Evolutionary conservation across 495 filamentous ascomycete species (phyloP), one percentile per base, ranked within the genome.

Genomic region (Talaromyces wortmannii): DNA sequence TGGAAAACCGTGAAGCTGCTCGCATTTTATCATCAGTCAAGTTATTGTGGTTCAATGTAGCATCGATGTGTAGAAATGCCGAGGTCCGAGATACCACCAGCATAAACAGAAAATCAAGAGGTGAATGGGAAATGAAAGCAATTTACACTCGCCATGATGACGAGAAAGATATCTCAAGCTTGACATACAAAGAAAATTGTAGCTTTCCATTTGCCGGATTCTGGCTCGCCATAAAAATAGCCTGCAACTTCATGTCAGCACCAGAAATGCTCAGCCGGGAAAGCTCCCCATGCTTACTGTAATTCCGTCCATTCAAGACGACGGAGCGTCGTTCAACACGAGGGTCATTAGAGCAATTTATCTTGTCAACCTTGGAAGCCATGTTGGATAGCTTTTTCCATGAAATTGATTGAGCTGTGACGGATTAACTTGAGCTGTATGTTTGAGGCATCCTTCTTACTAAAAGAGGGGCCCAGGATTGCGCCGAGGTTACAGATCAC

Each of bases 171-270:
- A 4, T 23, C 5, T 40, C 36, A 40, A 40, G 8, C 45, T 40
- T 40, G 32, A 48, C 71, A 56, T 59, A 86, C 83, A 67, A 90
- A 77, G 57, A 94, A 78, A 30, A 88, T 77, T 2, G 88, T 92
- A 29, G 70, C 82, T 59, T 63, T 68, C 31, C 79, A 78, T 48
- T 70, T 65, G 33, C 72, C 77, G n/a, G 65, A 63, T 31, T 71
- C 63, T 0, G 86, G 86, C 55, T 79, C 76, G 48, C 79, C 84
- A 58, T 87, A 73, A 32, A 91, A 75, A 63, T 92, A 94, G 62
- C 81, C 77, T 81, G 47, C 15, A 31, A 12, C 7, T 17, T 17
- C n/a, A 30, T n/a, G 15, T 52, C 18, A 53, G 51, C 31, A 53
- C 15, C 7, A 7, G 17, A 46, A 13, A 7, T 4, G 15, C 36